phyloP scores from a whole-genome alignment of 139 green algal genomes.

The Micromonas pusilla region DNA sequence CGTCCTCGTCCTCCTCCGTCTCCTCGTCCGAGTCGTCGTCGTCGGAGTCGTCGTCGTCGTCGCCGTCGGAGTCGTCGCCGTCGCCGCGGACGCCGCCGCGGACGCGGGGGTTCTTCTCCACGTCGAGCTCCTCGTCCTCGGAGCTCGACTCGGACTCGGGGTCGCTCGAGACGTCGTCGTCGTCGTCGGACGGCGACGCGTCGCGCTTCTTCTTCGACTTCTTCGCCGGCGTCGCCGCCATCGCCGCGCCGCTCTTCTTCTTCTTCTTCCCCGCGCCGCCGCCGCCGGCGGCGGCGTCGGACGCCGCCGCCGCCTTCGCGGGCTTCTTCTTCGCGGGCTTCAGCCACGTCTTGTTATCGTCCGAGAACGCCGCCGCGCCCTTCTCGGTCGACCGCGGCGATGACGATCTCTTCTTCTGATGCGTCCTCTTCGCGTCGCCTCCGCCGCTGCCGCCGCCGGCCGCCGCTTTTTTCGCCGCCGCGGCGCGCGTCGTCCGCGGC shows the following conservation, averaged over 20 bases:
- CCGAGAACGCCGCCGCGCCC: background rate
- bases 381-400: background rate
- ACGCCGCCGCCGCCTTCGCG: too few species aligned
- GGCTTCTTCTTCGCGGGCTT: conserved; percentile 1
- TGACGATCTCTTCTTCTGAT: background rate
- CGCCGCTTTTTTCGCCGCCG: background rate
- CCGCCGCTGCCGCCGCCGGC: background rate
- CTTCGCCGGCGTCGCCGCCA: background rate
- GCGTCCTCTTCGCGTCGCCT: too few species aligned
- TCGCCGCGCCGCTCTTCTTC: background rate
- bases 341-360: conserved; percentile 3
- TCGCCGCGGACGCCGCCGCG: background rate
- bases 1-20: background rate
- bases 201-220: background rate
- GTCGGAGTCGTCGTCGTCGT: background rate
- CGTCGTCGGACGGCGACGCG: too few species aligned
- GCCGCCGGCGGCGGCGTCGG: background rate
- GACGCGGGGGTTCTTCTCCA: background rate
- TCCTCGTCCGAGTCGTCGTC: background rate
- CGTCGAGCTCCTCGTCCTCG: background rate
- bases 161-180: conserved; percentile 3
- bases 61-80: background rate
- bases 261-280: background rate
- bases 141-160: background rate
- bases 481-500: background rate